phyloP scores from a whole-genome alignment of 345 rosid genomes.

The Crucihimalaya himalaica region DNA sequence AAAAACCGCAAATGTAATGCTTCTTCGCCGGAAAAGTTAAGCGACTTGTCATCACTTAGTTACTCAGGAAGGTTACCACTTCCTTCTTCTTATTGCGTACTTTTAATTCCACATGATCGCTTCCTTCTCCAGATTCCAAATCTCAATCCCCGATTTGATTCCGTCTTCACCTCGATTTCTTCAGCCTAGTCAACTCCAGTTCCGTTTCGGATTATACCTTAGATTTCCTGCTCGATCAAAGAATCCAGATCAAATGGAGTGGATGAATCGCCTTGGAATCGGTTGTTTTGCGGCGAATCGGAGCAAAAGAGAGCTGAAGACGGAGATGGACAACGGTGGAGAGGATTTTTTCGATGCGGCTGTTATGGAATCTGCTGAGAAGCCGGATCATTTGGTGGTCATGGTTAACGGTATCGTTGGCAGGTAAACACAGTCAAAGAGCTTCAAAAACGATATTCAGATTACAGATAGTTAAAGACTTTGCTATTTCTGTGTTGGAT shows the following conservation, averaged over 20 bases:
- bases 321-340: slow-evolving; percentile 69
- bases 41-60: background rate
- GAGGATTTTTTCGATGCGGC: slow-evolving; percentile 56
- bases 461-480: background rate
- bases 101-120: slow-evolving; percentile 52
- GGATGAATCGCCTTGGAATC: slow-evolving; percentile 41
- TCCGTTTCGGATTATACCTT: background rate
- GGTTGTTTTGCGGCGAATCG: slow-evolving; percentile 56
- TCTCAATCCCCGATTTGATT: slow-evolving; percentile 21
- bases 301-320: slow-evolving; percentile 36
- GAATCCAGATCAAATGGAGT: slow-evolving; percentile 42
- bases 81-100: background rate
- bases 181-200: slow-evolving; percentile 22
- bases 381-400: slow-evolving; percentile 74
- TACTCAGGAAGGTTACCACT: background rate
- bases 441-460: background rate
- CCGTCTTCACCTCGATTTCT: slow-evolving; percentile 18
- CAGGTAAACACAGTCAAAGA: slow-evolving; percentile 44
- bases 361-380: slow-evolving; percentile 37
- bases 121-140: slow-evolving; percentile 36
- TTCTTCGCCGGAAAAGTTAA: slow-evolving; percentile 27
- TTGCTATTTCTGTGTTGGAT: background rate
- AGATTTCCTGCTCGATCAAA: slow-evolving; percentile 24
- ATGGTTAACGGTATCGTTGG: slow-evolving; percentile 89
- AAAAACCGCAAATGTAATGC: slow-evolving; percentile 19